Percentiles rank a stretch among this genome's conserved stretches.
These are phyloP conservation scores for Diddensiella santjacobensis DNA, from an alignment of 805 yeast species.

Conservation along the genomic window DNA sequence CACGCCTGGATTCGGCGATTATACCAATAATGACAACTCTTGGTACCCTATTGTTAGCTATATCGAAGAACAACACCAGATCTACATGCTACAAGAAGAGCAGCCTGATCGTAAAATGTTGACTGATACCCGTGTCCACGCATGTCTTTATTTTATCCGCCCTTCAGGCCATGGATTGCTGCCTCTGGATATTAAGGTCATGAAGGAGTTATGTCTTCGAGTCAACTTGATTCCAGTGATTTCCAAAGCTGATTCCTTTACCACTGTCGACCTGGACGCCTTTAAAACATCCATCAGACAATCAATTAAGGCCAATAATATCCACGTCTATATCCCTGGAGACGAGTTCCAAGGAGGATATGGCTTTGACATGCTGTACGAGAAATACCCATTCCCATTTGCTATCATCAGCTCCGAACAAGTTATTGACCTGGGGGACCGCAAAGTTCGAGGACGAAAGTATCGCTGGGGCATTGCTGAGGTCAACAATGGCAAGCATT, in stretches of 20 bases:
- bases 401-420: conserved; percentile 62
- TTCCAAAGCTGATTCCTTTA: conserved; percentile 82
- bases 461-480: conserved; percentile 98
- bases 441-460: conserved; percentile 70
- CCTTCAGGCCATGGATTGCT: conserved; percentile 88
- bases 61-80: conserved; percentile 86
- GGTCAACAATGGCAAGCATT: conserved; percentile 88
- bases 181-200: conserved; percentile 82
- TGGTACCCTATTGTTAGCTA: conserved; percentile 88
- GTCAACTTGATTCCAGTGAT: conserved; percentile 87
- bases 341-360: conserved; percentile 56
- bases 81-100: conserved; percentile 87
- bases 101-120: conserved; percentile 64
- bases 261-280: conserved; percentile 61
- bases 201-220: conserved; percentile 76
- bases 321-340: conserved; percentile 54
- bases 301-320: conserved; percentile 78
- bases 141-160: conserved; percentile 82
- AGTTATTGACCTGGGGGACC: conserved; percentile 53
- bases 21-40: conserved; percentile 76
- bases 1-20: conserved; percentile 93
- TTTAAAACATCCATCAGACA: conserved; percentile 68
- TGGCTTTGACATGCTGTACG: conserved; percentile 25
- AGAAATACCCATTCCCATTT: conserved; percentile 40
- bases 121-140: conserved; percentile 81